Evolutionary conservation across 441 rosid species (phyloP).

Genomic region (Gossypium trilobum): DNA sequence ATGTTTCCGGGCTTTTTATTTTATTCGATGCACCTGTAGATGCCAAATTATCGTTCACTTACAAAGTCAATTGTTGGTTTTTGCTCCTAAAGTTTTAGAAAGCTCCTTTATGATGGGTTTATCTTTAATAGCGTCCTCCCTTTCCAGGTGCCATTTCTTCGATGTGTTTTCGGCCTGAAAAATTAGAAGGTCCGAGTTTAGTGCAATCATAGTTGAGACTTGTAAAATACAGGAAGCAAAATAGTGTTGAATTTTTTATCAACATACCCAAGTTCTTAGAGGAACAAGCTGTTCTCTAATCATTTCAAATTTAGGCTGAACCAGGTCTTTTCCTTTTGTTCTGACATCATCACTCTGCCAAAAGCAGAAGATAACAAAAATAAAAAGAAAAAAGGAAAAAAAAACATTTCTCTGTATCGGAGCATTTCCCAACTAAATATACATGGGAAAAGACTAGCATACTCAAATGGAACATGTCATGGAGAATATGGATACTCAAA

Average conservation of each 20-base stretch:
- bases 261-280: conserved; percentile 62
- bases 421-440: neutral
- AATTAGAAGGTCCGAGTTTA: conserved; percentile 15
- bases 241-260: neutral
- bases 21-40: neutral
- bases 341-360: conserved; percentile 53
- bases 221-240: neutral
- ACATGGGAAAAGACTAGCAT: neutral
- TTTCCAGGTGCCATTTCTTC: conserved; percentile 58
- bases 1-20: neutral
- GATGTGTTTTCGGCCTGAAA: conserved; percentile 51
- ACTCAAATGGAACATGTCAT: neutral
- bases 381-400: neutral
- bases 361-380: neutral
- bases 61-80: conserved; percentile 25
- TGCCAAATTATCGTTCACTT: neutral
- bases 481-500: neutral
- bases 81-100: conserved; percentile 48
- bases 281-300: conserved; percentile 55
- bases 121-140: conserved; percentile 41
- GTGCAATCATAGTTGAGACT: neutral
- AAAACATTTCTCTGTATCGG: neutral
- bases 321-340: conserved; percentile 45
- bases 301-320: conserved; percentile 49
- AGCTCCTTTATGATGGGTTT: conserved; percentile 59